Conservation (phyloP, 2,329 filamentous ascomycete genomes). For the Verticillium klebahnii region DNA sequence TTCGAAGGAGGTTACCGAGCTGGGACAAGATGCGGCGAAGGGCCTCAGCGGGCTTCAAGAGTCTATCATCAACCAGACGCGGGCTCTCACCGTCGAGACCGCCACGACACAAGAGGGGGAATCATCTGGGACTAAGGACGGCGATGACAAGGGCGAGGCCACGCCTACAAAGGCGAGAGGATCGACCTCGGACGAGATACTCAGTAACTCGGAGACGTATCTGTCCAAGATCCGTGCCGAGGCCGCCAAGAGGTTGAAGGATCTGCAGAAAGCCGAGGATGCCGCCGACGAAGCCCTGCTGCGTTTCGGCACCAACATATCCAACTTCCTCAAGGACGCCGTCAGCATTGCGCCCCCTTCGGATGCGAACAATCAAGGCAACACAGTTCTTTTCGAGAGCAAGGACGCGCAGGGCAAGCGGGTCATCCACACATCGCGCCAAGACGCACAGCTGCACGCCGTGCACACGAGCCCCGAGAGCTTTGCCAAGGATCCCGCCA, state of each 20-base stretch:
- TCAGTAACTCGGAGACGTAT: constrained; percentile 53
- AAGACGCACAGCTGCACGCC: constrained; percentile 93
- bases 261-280: constrained; percentile 88
- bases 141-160: constrained; percentile 30
- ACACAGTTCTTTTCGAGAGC: constrained; percentile 81
- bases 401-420: constrained; percentile 86
- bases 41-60: constrained; percentile 68
- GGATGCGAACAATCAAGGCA: constrained; percentile 42
- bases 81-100: constrained; percentile 63
- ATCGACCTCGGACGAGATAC: constrained; percentile 35
- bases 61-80: constrained; percentile 67
- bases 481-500: constrained; percentile 76
- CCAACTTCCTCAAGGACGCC: constrained; percentile 85
- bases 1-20: constrained; percentile 75
- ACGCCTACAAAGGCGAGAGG: constrained; percentile 41
- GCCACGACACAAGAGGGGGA: constrained; percentile 20
- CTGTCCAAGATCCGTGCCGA: constrained; percentile 72
- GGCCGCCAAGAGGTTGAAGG: constrained; percentile 78
- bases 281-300: constrained; percentile 93
- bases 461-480: constrained; percentile 82
- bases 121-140: constrained; percentile 9
- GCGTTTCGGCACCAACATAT: constrained; percentile 84
- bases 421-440: constrained; percentile 89
- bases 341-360: constrained; percentile 78
- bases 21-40: constrained; percentile 76